Evolutionary conservation across 2,329 filamentous ascomycete species (phyloP), one percentile per base, ranked within the genome.

Genomic region (Cordyceps cateniannulata): DNA sequence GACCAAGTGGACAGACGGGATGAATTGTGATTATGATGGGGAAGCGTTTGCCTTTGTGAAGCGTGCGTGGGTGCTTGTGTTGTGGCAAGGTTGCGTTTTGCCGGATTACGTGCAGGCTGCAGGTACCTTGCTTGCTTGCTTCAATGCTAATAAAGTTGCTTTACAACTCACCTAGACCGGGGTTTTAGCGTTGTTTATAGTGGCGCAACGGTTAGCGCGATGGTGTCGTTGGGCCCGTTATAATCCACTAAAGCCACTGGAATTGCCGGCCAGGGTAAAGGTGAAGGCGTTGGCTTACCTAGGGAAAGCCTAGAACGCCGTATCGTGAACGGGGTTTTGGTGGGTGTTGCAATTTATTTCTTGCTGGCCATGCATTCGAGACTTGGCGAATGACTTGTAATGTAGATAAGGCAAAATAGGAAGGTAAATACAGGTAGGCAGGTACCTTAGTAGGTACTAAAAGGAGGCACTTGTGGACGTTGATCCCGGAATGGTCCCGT

Each of bases 131-230:
- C 27, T 29, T 29, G 27, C 27, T 29, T n/a, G n/a, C n/a, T n/a
- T n/a, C n/a, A n/a, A n/a, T n/a, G n/a, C n/a, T n/a, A n/a, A n/a
- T n/a, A n/a, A n/a, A n/a, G n/a, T n/a, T n/a, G n/a, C n/a, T 29
- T 29, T 5, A 4, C 27, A 29, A 29, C 27, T 29, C 27, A n/a
- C n/a, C 27, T 29, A 29, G 27, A 44, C 24, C 12, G 22, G 22
- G 54, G 27, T 32, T 51, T 44, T 44, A 59, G 56, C 47, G 51
- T 42, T 42, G 16, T 57, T 51, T 32, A 42, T 40, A 50, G 55
- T 51, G 48, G 47, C 56, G 56, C 38, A 59, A 59, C 56, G 47
- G 47, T 59, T 51, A 44, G 47, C 56, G 45, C 47, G 47, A 44
- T 51, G 27, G 25, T 20, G 29, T 27, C 35, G n/a, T 44, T 22